These are phyloP conservation scores for Fusarium tupiense DNA, from an alignment of 2,329 filamentous ascomycete genomes.

Conservation along the genomic window DNA sequence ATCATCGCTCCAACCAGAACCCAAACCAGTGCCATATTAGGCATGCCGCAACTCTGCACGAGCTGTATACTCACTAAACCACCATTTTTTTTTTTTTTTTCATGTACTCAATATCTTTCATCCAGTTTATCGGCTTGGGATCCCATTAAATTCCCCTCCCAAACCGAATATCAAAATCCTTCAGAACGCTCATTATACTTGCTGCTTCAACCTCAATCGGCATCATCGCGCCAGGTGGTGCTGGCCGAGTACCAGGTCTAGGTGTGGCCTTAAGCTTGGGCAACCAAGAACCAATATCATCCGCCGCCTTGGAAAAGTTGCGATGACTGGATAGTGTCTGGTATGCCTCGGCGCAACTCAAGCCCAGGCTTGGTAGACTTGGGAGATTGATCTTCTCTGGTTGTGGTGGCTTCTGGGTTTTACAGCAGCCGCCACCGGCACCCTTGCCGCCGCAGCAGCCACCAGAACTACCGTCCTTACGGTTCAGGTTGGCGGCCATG, in stretches of 20 bases:
- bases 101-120: conserved; percentile 14
- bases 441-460: conserved; percentile 74
- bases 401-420: conserved; percentile 47
- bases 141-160: conserved; percentile 54
- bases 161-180: conserved; percentile 82
- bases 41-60: conserved; percentile 25
- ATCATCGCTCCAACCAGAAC: conserved; percentile 43
- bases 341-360: conserved; percentile 81
- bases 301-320: conserved; percentile 77
- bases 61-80: conserved; percentile 14
- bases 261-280: conserved; percentile 74
- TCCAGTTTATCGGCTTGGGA: conserved; percentile 23
- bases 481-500: conserved; percentile 72
- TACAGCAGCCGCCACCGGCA: conserved; percentile 72
- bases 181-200: conserved; percentile 86
- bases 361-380: conserved; percentile 61
- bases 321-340: conserved; percentile 81
- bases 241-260: conserved; percentile 43
- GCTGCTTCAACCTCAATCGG: conserved; percentile 84
- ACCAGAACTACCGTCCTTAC: conserved; percentile 50
- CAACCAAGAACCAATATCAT: conserved; percentile 80
- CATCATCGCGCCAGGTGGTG: conserved; percentile 54
- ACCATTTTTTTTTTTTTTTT: conserved; percentile 16
- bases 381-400: conserved; percentile 49
- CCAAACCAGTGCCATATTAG: conserved; percentile 34